A percentile compares a stretch with the other conserved stretches of the same genome.
phyloP scores from a whole-genome alignment of 805 yeast genomes.

The Candida railenensis region DNA sequence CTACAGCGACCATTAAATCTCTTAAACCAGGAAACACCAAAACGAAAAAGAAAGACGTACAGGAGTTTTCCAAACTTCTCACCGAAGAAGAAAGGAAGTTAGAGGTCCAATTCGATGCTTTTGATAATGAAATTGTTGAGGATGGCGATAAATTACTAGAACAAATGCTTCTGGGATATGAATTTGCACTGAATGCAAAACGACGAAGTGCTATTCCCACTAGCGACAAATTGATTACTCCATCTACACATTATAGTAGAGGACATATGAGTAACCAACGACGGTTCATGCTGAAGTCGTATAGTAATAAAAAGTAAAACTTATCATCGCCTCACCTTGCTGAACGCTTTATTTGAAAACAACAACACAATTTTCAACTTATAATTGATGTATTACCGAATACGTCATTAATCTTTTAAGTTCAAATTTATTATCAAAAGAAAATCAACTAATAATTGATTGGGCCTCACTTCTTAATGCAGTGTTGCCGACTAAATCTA shows the following conservation, averaged over 20 bases:
- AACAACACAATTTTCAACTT: neutral
- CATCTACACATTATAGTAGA: neutral
- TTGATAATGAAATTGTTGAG: slow-evolving; percentile 8
- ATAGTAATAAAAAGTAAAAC: neutral
- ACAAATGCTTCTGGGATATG: neutral
- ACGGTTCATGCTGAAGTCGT: neutral
- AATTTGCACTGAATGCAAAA: slow-evolving; percentile 4
- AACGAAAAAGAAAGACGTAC: neutral
- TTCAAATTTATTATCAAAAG: neutral
- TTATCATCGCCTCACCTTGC: neutral
- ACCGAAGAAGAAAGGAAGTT: neutral
- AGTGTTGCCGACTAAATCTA: too few species aligned
- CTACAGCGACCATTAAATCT: neutral
- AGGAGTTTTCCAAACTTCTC: neutral
- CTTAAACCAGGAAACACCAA: neutral
- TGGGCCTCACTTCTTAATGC: neutral
- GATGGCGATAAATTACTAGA: slow-evolving; percentile 11
- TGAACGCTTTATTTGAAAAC: neutral
- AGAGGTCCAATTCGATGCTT: slow-evolving; percentile 6
- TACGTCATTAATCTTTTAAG: slow-evolving; percentile 2
- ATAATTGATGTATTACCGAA: slow-evolving; percentile 4
- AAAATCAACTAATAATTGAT: slow-evolving; percentile 3
- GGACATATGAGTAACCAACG: neutral
- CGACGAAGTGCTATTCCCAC: slow-evolving; percentile 3
- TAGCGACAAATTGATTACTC: neutral